Conservation (phyloP, 306 rosid species). For the Vigna angularis region DNA sequence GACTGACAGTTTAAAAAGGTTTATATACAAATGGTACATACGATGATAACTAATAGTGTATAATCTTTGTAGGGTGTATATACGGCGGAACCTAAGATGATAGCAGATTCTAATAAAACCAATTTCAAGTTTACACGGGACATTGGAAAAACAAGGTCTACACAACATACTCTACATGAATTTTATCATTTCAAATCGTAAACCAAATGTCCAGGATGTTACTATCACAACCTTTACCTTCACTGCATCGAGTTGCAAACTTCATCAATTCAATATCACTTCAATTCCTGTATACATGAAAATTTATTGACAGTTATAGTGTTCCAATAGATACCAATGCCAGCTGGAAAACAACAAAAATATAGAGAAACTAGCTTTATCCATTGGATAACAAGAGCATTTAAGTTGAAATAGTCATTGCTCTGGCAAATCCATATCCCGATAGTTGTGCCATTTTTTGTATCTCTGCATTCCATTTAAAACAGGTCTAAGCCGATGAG, state of each 20-base stretch:
- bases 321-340: conserved; percentile 10
- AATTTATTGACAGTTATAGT: not conserved
- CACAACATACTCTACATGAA: not conserved
- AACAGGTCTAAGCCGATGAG: conserved; percentile 85
- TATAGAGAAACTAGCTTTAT: not conserved
- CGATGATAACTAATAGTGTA: not conserved
- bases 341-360: not conserved
- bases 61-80: too few species aligned
- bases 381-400: conserved; percentile 11
- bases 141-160: not conserved
- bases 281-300: not conserved
- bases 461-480: conserved; percentile 70
- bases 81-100: not conserved
- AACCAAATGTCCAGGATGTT: too few species aligned
- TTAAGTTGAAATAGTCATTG: conserved; percentile 47
- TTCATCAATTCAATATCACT: conserved; percentile 1
- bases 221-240: not conserved
- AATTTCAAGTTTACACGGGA: not conserved
- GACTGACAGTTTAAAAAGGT: not conserved
- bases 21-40: too few species aligned
- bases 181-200: not conserved
- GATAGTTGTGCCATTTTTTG: conserved; percentile 81
- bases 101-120: not conserved
- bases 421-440: conserved; percentile 59
- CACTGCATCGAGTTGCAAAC: not conserved